Conservation (phyloP, 176 grass and related monocot genomes). For the Bolboschoenus planiculmis region DNA sequence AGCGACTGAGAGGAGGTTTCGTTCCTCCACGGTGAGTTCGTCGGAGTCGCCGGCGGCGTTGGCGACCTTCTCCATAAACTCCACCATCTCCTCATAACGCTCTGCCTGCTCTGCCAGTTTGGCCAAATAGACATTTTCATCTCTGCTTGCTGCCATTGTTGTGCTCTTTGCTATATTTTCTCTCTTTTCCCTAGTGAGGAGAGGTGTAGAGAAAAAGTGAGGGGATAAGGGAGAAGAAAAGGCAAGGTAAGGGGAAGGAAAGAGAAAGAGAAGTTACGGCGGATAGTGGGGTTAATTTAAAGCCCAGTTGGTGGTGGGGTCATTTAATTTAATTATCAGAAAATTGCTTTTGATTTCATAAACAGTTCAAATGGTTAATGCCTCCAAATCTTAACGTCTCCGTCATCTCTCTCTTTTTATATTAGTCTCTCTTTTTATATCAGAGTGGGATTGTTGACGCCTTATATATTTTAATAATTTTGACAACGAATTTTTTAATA, state of each 20-base stretch:
- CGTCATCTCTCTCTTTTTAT: not conserved
- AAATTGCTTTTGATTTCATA: not conserved
- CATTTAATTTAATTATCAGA: slow-evolving; percentile 8
- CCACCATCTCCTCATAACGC: slow-evolving; percentile 99
- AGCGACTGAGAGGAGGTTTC: slow-evolving; percentile 91
- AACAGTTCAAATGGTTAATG: not conserved
- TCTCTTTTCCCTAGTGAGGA: not conserved
- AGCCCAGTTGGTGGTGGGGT: not conserved
- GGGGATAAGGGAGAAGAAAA: slow-evolving; percentile 36
- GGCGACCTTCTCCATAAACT: slow-evolving; percentile 97
- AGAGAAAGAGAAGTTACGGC: too few relatives aligned
- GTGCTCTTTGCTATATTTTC: not conserved
- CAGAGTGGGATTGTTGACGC: too few relatives aligned
- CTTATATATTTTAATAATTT: too few relatives aligned
- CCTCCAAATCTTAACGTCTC: not conserved
- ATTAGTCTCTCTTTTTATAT: too few relatives aligned
- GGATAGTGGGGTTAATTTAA: not conserved
- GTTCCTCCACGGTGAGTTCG: slow-evolving; percentile 92
- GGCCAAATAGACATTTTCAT: slow-evolving; percentile 90
- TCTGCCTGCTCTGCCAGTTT: slow-evolving; percentile 98
- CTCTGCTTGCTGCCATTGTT: slow-evolving; percentile 35
- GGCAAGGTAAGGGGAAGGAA: not conserved
- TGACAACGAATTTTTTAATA: too few relatives aligned
- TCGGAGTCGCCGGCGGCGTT: slow-evolving; percentile 17
- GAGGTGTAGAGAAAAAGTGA: not conserved